Conservation (phyloP, 2,329 filamentous ascomycete genomes). For the Tolypocladium nubicola region DNA sequence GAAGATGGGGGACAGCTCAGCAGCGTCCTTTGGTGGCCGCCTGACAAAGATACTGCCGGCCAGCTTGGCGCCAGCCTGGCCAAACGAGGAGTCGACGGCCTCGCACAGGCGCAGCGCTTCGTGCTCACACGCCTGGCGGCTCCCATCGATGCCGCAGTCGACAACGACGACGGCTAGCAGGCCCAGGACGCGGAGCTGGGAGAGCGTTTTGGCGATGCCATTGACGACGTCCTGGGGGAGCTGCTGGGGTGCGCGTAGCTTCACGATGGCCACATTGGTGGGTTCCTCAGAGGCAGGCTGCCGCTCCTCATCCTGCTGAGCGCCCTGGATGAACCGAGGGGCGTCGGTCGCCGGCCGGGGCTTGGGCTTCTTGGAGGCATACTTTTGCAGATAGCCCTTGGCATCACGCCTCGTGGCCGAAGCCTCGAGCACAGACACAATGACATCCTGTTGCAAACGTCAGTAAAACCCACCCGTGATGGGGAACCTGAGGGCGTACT, state of each 20-base stretch:
- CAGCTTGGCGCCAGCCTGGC: conserved; percentile 56
- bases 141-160: conserved; percentile 48
- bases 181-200: conserved; percentile 73
- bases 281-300: conserved; percentile 6
- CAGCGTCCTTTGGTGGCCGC: background rate
- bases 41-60: conserved; percentile 37
- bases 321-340: conserved; percentile 26
- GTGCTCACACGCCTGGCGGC: conserved; percentile 33
- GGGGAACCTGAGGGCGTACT: conserved; percentile 8
- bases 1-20: conserved; percentile 9
- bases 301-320: conserved; percentile 4
- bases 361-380: conserved; percentile 32
- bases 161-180: conserved; percentile 74
- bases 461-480: background rate
- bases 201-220: conserved; percentile 73
- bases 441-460: conserved; percentile 53
- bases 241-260: conserved; percentile 63
- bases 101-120: conserved; percentile 66
- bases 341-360: conserved; percentile 10
- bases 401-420: conserved; percentile 90
- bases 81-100: conserved; percentile 59
- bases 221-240: conserved; percentile 58
- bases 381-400: conserved; percentile 81
- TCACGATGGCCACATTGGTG: conserved; percentile 67
- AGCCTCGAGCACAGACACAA: conserved; percentile 76